phyloP scores from a whole-genome alignment of 768 basidiomycete genomes.

The Nevesoporus exiguus region DNA sequence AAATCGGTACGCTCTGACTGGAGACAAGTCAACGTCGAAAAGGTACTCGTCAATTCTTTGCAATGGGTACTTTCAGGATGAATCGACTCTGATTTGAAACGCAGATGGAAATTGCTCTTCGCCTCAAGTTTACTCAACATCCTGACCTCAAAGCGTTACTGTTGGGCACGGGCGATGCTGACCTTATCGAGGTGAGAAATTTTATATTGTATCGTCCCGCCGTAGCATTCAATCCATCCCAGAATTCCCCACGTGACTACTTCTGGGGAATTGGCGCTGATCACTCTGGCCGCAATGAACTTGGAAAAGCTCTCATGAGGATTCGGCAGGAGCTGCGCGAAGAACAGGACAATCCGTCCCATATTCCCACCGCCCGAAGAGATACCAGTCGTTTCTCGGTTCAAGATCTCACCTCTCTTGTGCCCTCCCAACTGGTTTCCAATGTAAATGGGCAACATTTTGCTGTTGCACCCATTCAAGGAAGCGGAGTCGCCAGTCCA shows the following conservation, averaged over 20 bases:
- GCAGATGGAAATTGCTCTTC: constrained; percentile 65
- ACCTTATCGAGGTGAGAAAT: constrained; percentile 61
- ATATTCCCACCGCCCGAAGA: constrained; percentile 26
- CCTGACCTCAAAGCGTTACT: constrained; percentile 54
- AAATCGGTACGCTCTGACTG: constrained; percentile 62
- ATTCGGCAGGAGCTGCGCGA: constrained; percentile 53
- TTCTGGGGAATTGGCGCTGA: constrained; percentile 79
- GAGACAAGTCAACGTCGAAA: constrained; percentile 64
- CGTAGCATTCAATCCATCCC: background rate
- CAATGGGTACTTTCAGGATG: background rate
- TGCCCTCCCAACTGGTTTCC: constrained; percentile 4
- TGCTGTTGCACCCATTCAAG: constrained; percentile 1
- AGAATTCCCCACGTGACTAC: constrained; percentile 74
- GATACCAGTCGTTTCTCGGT: constrained; percentile 31
- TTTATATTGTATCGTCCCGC: background rate
- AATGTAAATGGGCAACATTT: constrained; percentile 5
- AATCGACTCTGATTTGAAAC: background rate
- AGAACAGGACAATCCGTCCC: constrained; percentile 24
- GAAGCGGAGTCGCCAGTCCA: background rate
- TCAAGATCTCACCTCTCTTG: constrained; percentile 30
- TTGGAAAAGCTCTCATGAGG: constrained; percentile 67
- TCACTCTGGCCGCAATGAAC: constrained; percentile 64
- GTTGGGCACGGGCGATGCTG: constrained; percentile 60
- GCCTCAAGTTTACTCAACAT: constrained; percentile 72
- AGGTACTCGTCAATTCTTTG: constrained; percentile 36